Evolutionary conservation across 2,329 filamentous ascomycete genomes (phyloP).

Genomic region (Trichophaea hybrida): DNA sequence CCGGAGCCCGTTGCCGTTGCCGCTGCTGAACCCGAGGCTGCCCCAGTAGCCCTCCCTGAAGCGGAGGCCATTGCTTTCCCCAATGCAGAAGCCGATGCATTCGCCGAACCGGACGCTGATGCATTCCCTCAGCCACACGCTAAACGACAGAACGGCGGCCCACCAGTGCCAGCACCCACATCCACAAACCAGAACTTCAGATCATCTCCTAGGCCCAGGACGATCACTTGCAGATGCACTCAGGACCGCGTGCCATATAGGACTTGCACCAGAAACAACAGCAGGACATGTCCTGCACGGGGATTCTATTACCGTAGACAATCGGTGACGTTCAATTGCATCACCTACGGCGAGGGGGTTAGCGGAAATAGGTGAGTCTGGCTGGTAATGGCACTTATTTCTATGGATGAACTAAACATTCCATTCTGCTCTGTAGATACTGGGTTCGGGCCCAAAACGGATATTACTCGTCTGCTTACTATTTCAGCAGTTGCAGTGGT

Average conservation of each 20-base stretch:
- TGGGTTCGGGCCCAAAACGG: background rate
- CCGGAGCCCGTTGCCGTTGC: background rate
- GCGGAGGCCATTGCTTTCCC: no score
- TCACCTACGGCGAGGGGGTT: background rate
- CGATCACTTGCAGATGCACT: background rate
- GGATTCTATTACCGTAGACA: background rate
- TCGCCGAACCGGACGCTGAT: background rate
- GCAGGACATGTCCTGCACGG: background rate
- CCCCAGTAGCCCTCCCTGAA: background rate
- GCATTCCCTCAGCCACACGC: background rate
- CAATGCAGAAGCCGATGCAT: no score
- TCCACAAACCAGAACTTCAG: background rate
- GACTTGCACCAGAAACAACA: background rate
- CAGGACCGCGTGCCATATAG: background rate
- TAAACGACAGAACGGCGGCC: background rate
- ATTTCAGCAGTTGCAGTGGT: background rate
- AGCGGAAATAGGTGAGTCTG: background rate
- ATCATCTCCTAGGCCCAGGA: background rate
- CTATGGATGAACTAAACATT: background rate
- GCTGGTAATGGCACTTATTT: background rate
- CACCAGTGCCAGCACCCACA: background rate
- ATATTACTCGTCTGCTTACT: background rate
- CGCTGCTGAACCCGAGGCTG: background rate
- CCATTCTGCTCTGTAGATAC: background rate
- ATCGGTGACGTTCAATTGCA: background rate